A percentile compares a stretch with the other conserved stretches of the same genome.
Conservation (phyloP, 306 rosid species). For the Quercus alba region DNA sequence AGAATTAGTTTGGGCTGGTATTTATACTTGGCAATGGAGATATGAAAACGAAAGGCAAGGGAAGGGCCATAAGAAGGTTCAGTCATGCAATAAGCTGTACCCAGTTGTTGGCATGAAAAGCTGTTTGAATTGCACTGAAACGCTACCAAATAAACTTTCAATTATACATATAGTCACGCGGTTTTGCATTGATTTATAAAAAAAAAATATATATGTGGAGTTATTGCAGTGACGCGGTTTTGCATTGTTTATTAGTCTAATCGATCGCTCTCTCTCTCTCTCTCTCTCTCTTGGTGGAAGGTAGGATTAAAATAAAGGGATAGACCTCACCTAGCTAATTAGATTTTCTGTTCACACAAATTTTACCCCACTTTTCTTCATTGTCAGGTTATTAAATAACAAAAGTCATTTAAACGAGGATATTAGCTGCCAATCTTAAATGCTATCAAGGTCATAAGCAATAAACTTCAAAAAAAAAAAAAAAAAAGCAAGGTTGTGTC, state of each 20-base stretch:
- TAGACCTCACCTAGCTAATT: too few relatives aligned
- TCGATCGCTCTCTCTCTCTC: not conserved
- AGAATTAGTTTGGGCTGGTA: not conserved
- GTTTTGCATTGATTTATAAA: not conserved
- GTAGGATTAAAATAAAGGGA: not conserved
- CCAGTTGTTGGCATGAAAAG: not conserved
- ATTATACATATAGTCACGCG: too few relatives aligned
- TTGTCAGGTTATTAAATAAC: too few relatives aligned
- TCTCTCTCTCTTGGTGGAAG: too few relatives aligned
- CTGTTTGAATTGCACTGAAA: not conserved
- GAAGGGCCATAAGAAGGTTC: not conserved
- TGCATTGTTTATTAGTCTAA: not conserved
- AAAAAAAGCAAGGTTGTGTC: too few relatives aligned
- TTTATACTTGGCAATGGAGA: not conserved
- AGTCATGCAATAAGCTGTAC: not conserved
- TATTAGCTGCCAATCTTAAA: too few relatives aligned
- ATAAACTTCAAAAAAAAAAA: too few relatives aligned
- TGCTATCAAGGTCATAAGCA: too few relatives aligned
- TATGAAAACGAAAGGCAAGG: not conserved
- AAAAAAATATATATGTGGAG: not conserved
- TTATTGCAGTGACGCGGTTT: not conserved
- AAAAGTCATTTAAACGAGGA: too few relatives aligned
- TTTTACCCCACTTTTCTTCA: too few relatives aligned
- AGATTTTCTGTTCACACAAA: too few relatives aligned
- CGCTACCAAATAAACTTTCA: not conserved